Evolutionary conservation across 495 filamentous ascomycete genomes (phyloP), one percentile per base, ranked within the genome.

Genomic region (Aspergillus kassunensis): DNA sequence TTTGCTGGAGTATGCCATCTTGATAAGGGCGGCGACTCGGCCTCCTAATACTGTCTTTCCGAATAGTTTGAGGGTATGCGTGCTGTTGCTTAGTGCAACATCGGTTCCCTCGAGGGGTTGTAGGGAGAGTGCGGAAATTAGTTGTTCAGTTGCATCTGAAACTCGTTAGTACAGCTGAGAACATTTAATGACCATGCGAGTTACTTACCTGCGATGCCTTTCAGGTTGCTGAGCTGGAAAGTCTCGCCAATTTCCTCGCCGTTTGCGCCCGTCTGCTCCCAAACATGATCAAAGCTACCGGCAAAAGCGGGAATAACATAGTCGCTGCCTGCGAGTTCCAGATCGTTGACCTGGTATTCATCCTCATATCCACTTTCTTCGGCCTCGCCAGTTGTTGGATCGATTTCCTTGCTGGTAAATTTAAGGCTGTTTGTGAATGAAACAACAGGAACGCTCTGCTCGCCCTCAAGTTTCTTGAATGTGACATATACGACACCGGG

Each of bases 351-450:
- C 71, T 96, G 87, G 66, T 98, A 98, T 70, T 98, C 93, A 59
- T 98, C 93, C 19, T 97, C 91, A 60, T 97, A 97, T 30, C 95
- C 93, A 36, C 67, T 77, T 12, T 96, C 90, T 63, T 98, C 95
- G 1, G 95, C 89, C 66, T 97, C 90, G 56, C 84, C 82, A 19
- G 90, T 96, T n/a, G 86, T 86, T 4, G 93, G 93, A 59, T 98
- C 93, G 44, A 98, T 95, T 70, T 98, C 93, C 67, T 96, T 96
- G 75, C 86, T 92, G 19, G 91, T 97, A 65, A 98, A 98, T 69
- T 95, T 97, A 47, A 98, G 82, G 42, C 88, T 77, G 69, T 97
- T 98, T 44, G 88, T 91, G 69, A 98, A 96, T 19, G 82, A 87
- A 48, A 83, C 80, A 12, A 85, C 79, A 2, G 89, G 81, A 59